Evolutionary conservation across 257 asterid species (phyloP).

Genomic region (Penstemon newberryi): DNA sequence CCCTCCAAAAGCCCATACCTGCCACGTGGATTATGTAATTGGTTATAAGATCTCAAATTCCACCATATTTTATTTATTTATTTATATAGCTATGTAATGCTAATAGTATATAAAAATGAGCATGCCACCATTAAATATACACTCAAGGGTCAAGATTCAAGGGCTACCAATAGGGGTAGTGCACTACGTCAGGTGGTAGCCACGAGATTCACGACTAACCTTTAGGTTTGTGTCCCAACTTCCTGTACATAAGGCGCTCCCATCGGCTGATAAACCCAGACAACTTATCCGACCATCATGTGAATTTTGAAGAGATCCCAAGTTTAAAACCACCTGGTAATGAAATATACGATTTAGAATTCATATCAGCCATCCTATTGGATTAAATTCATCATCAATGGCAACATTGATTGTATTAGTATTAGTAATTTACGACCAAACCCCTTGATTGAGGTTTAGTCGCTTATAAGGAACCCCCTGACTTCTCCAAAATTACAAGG

Average conservation of each 20-base stretch:
- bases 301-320: constrained; percentile 90
- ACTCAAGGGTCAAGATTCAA: background rate
- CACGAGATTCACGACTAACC: constrained; percentile 45
- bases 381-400: no score
- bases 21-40: constrained; percentile 19
- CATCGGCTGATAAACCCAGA: constrained; percentile 91
- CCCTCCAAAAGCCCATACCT: constrained; percentile 99
- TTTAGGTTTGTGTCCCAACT: constrained; percentile 91
- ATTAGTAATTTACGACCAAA: no score
- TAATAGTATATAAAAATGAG: background rate
- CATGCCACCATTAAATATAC: background rate
- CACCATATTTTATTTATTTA: background rate
- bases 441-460: no score
- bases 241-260: constrained; percentile 97
- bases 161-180: no score
- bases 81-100: background rate
- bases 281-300: constrained; percentile 79
- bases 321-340: constrained; percentile 72
- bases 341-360: background rate
- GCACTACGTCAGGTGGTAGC: no score
- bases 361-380: background rate
- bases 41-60: no score
- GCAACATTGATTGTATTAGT: no score
- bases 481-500: no score
- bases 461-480: no score